phyloP scores from a whole-genome alignment of 257 asterid genomes.

The Cordia subcordata region DNA sequence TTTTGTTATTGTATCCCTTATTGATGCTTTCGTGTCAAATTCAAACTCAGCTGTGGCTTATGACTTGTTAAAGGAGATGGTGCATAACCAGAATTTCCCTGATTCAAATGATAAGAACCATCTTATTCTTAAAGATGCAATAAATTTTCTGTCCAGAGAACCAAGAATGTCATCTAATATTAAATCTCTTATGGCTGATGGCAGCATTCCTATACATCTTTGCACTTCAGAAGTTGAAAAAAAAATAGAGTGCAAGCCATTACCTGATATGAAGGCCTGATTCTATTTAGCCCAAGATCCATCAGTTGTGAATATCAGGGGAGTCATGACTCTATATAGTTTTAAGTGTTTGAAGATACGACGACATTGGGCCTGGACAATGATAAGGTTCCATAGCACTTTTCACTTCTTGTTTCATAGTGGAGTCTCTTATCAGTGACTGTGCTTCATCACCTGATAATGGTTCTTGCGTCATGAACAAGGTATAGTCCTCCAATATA shows the following conservation, averaged over 20 bases:
- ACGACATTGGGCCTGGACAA: no score
- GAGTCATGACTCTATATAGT: no score
- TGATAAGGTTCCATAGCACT: no score
- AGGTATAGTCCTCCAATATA: no score
- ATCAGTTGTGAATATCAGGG: no score
- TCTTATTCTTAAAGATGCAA: slow-evolving; percentile 26
- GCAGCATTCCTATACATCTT: slow-evolving; percentile 15
- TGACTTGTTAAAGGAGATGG: slow-evolving; percentile 46
- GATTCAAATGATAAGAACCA: slow-evolving; percentile 26
- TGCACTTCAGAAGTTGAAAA: slow-evolving; percentile 7
- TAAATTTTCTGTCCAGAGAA: slow-evolving; percentile 23
- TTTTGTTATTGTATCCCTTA: slow-evolving; percentile 45
- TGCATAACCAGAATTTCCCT: slow-evolving; percentile 18
- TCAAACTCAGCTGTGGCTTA: slow-evolving; percentile 38
- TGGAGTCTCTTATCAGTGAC: no score
- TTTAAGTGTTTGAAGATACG: no score
- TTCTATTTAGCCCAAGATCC: not conserved
- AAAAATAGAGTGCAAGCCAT: not conserved
- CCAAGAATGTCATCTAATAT: slow-evolving; percentile 24
- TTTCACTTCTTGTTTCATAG: no score
- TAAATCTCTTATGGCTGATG: slow-evolving; percentile 19
- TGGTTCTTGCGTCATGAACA: no score
- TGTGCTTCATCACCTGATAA: no score
- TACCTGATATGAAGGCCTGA: not conserved
- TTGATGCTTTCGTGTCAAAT: slow-evolving; percentile 48